A percentile compares a stretch with the other conserved stretches of the same genome.
phyloP scores from a whole-genome alignment of 352 stramenopile genomes.

The Phytophthora pisi region DNA sequence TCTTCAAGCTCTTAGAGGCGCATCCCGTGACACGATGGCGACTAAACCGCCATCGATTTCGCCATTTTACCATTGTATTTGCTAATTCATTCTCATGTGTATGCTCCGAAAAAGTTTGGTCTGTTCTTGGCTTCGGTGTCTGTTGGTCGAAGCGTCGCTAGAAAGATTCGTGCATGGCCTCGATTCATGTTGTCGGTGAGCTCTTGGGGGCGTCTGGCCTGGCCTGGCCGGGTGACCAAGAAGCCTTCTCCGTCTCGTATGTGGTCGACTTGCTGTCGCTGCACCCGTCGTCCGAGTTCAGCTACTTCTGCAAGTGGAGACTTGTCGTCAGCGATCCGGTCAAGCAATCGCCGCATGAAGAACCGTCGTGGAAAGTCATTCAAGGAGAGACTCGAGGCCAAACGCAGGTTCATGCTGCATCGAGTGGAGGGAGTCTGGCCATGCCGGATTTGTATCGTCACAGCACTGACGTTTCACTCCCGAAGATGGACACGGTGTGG shows the following conservation, averaged over 20 bases:
- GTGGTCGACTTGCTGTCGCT: slow-evolving; percentile 51
- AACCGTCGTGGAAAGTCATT: slow-evolving; percentile 43
- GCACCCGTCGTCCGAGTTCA: slow-evolving; percentile 40
- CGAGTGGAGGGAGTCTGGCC: slow-evolving; percentile 18
- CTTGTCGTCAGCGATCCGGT: slow-evolving; percentile 19
- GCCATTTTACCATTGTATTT: not conserved
- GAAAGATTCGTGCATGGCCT: slow-evolving; percentile 31
- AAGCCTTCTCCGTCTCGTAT: slow-evolving; percentile 26
- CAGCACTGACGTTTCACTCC: slow-evolving; percentile 9
- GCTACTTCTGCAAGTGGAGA: slow-evolving; percentile 65
- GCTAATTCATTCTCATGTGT: slow-evolving; percentile 12
- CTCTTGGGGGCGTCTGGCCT: slow-evolving; percentile 54
- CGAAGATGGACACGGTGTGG: slow-evolving; percentile 56
- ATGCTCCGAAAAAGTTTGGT: slow-evolving; percentile 1
- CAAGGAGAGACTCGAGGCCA: slow-evolving; percentile 47
- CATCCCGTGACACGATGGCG: not conserved
- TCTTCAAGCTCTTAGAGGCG: slow-evolving; percentile 27
- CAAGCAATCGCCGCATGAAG: not conserved
- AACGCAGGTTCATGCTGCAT: slow-evolving; percentile 50
- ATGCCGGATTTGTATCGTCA: slow-evolving; percentile 33
- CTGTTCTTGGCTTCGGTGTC: slow-evolving; percentile 5
- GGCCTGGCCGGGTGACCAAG: slow-evolving; percentile 12
- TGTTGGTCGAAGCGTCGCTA: slow-evolving; percentile 27
- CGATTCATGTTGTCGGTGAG: slow-evolving; percentile 53
- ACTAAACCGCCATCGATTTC: not conserved